Base-by-base conservation (phyloP, 129 eudicot species). In the Ambrosia trifida region DNA sequence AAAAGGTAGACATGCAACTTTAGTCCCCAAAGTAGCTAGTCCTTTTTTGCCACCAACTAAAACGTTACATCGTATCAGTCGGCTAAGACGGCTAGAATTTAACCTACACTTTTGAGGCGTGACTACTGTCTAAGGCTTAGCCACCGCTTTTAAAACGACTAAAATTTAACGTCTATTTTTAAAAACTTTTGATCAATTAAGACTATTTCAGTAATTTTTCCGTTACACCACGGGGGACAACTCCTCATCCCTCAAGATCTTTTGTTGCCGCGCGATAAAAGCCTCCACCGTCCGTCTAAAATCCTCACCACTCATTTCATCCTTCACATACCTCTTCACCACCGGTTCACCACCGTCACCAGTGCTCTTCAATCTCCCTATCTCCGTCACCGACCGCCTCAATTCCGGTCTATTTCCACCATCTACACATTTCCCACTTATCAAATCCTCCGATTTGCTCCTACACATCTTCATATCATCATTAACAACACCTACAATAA, bases 241-340 rank as follows among this genome's bases (percentile, higher is more conserved):
- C 79, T 83, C 91, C 72, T 93, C 92, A 53, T 89, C 96, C 77
- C 90, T 93, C 84, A 89, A 50, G 31, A 77, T 70, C 77, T 83
- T 89, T 79, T 90, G 98, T n/a, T 85, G 97, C 65, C 90, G 76
- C 2, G 96, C 95, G 69, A 94, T 94, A 61, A 89, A 94, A 49
- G 73, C 96, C 80, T 94, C 98, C 64, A 94, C 95, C 30, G 86
- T 85, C 17, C 73, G 76, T 83, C 90, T 74, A 83, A 94, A 94
- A 76, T 94, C 98, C 9, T 89, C 96, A 54, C 79, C 36, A 51
- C 92, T 93, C 93, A 89, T 64, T 47, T 82, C 84, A 7, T 77
- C 81, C 12, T 54, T 36, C 44, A 4, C 43, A 41, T 24, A 31
- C 32, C 75, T 65, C 57, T 2, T 64, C 51, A 79, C 87, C 76